Base-by-base conservation (phyloP, 192 early-diverging fungal species). In the Backusella psychrophila region DNA sequence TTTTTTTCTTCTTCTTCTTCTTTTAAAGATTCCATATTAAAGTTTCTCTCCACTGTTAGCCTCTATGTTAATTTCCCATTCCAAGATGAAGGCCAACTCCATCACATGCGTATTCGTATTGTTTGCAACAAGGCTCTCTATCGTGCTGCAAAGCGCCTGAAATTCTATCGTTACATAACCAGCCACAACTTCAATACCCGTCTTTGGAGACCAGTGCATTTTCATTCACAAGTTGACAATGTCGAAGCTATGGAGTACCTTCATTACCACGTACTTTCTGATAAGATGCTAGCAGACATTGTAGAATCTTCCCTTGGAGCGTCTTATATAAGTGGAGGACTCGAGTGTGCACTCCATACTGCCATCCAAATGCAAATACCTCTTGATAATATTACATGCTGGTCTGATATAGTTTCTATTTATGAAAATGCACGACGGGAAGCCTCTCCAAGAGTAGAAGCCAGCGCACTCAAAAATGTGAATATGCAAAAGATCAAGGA, bases 251-350 rank as follows among this genome's bases (percentile, higher is more conserved):
- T 56, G 75, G 83, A 71, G 1, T 68, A 71, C 2, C 41, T 80
- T 17, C 63, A 66, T 33, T 56, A 42, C 11, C 88, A 90, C 42
- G 72, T 59, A 41, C 85, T 96, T 21, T 92, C 92, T 1, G 91
- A 95, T 71, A 98, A 98, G 65, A 90, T 90, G 0, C 79, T 95
- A 31, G 96, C 96, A 0, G 96, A 98, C 83, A 81, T 92, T 26
- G 85, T 98, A 2, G 96, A 97, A 76, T 90, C 96, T 0, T 82
- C 92, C 5, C 78, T 97, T 38, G 96, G 95, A 0, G 96, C 92
- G 0, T 85, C 92, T 0, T 90, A 89, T 49, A 66, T 93, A 6
- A 87, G 89, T 35, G 86, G 88, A 35, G 86, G 89, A 2, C 63
- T 85, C 7, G 83, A 83, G 29, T 76, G 75, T 3, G 90, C 86